A percentile compares a stretch with the other conserved stretches of the same genome.
phyloP scores from a whole-genome alignment of 495 filamentous ascomycete genomes.

The Parathielavia hyrcaniae region DNA sequence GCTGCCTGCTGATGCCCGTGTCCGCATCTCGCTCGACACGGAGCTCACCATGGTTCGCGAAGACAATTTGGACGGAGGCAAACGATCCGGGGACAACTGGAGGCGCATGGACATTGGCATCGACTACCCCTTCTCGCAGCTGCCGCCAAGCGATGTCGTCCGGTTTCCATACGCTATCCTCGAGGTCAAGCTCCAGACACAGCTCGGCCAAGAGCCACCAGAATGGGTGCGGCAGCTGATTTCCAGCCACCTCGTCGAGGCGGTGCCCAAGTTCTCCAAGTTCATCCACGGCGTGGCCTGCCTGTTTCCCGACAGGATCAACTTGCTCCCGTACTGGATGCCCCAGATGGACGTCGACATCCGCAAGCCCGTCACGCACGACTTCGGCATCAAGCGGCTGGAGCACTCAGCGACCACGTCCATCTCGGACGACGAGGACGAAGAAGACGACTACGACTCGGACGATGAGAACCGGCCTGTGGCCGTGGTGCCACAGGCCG shows the following conservation, averaged over 20 bases:
- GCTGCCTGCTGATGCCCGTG: constrained; percentile 88
- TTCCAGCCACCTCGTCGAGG: constrained; percentile 89
- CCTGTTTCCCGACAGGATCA: constrained; percentile 78
- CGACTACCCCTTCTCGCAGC: constrained; percentile 87
- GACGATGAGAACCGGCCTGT: constrained; percentile 45
- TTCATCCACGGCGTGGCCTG: constrained; percentile 94
- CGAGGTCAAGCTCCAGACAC: constrained; percentile 97
- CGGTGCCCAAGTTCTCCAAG: constrained; percentile 98
- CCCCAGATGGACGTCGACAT: constrained; percentile 98
- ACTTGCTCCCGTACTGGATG: constrained; percentile 93
- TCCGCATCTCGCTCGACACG: constrained; percentile 94
- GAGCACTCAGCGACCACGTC: constrained; percentile 65
- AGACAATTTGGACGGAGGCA: constrained; percentile 81
- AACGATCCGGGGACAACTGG: constrained; percentile 82
- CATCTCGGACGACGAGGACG: constrained; percentile 62
- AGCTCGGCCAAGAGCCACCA: constrained; percentile 92
- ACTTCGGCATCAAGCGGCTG: constrained; percentile 81
- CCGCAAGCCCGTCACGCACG: constrained; percentile 77
- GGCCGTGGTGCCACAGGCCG: constrained; percentile 22
- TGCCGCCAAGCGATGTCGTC: constrained; percentile 76
- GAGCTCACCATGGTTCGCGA: constrained; percentile 92
- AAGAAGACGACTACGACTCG: constrained; percentile 50
- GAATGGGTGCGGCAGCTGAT: constrained; percentile 93
- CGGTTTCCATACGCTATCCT: constrained; percentile 94
- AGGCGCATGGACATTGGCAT: constrained; percentile 96